Percentiles rank a stretch among this genome's conserved stretches.
Evolutionary conservation across 768 basidiomycete species (phyloP).

Genomic region (Podaxis sp.): DNA sequence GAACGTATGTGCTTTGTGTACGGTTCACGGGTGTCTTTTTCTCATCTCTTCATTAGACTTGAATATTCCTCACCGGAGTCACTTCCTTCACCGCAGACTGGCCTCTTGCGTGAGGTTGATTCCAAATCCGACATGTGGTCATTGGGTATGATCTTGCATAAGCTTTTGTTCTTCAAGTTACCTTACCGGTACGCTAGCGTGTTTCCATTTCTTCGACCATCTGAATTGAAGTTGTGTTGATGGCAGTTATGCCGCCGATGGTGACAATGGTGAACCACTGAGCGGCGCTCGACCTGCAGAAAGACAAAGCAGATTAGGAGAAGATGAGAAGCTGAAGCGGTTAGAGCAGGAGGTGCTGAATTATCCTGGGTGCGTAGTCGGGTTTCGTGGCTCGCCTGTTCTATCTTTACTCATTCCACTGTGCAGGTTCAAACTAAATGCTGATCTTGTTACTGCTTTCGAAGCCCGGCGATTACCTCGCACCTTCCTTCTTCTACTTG

Average conservation of each 20-base stretch:
- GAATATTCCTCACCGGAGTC: conserved; percentile 92
- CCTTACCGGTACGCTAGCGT: conserved; percentile 64
- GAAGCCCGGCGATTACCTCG: conserved; percentile 72
- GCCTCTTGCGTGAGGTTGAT: conserved; percentile 68
- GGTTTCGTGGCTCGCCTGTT: neutral
- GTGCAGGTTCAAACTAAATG: conserved; percentile 49
- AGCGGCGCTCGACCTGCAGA: conserved; percentile 31
- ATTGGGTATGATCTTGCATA: conserved; percentile 93
- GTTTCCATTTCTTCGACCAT: neutral
- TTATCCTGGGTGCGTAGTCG: conserved; percentile 66
- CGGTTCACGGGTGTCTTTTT: neutral
- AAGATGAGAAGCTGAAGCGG: conserved; percentile 62
- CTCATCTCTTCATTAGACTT: conserved; percentile 42
- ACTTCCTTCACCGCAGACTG: conserved; percentile 64
- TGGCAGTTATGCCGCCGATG: conserved; percentile 58
- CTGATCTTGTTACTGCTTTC: conserved; percentile 54
- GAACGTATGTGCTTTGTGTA: conserved; percentile 66
- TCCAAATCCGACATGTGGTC: conserved; percentile 98
- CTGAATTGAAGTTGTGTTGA: neutral
- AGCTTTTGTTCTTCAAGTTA: conserved; percentile 86
- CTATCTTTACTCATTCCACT: neutral
- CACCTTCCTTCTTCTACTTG: conserved; percentile 69
- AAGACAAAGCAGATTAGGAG: conserved; percentile 22
- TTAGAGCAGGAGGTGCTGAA: conserved; percentile 71
- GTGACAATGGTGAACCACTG: conserved; percentile 44